Percentiles rank a stretch among this genome's conserved stretches.
phyloP scores from a whole-genome alignment of 768 basidiomycete species.

The Suillus variegatus region DNA sequence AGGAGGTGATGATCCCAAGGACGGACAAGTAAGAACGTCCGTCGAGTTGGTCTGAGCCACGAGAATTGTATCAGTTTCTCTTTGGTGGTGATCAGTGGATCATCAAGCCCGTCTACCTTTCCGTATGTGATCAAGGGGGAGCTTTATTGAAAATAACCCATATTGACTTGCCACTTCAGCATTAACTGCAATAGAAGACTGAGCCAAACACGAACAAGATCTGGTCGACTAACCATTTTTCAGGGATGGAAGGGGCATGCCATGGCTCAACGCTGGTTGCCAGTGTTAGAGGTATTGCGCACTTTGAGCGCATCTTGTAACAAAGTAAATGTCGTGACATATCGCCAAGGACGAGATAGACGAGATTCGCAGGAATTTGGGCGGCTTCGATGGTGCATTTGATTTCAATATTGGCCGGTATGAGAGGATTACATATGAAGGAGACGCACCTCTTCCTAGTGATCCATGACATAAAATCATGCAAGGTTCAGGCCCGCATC shows the following conservation, averaged over 20 bases:
- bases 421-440: too few species aligned
- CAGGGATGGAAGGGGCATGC: not conserved
- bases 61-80: not conserved
- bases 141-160: not conserved
- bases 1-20: not conserved
- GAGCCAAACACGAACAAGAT: not conserved
- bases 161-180: not conserved
- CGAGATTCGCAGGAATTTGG: too few species aligned
- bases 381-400: too few species aligned
- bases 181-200: not conserved
- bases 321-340: not conserved
- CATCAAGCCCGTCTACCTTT: not conserved
- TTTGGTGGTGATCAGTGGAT: not conserved
- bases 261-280: not conserved
- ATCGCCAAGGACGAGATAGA: not conserved
- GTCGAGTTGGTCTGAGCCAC: not conserved
- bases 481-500: not conserved
- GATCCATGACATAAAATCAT: too few species aligned
- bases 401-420: too few species aligned
- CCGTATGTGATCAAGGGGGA: too few species aligned
- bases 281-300: too few species aligned
- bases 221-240: not conserved
- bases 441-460: too few species aligned
- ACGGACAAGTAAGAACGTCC: not conserved
- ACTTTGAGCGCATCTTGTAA: not conserved